Conservation (phyloP, 495 filamentous ascomycete genomes). For the Xeromyces bisporus region DNA sequence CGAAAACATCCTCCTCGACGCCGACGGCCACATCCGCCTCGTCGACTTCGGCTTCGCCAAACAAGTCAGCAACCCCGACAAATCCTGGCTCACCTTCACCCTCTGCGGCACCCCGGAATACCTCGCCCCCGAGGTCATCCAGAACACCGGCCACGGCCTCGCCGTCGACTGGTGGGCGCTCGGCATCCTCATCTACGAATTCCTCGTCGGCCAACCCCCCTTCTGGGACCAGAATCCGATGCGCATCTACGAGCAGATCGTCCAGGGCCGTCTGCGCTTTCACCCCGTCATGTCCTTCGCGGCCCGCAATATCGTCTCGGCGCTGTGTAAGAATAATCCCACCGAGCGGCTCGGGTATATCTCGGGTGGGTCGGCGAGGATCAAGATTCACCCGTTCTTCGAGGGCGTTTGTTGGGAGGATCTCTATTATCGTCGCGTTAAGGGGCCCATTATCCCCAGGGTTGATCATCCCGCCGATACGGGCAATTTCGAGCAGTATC, state of each 20-base stretch:
- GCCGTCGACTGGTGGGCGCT: conserved; percentile 99
- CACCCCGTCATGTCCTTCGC: conserved; percentile 43
- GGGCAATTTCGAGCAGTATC: conserved; percentile 83
- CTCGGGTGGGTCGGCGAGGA: conserved; percentile 58
- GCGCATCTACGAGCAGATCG: conserved; percentile 72
- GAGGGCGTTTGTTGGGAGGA: conserved; percentile 69
- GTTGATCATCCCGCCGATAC: conserved; percentile 68
- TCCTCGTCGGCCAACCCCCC: conserved; percentile 86
- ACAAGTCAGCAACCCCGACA: conserved; percentile 43
- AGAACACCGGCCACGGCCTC: conserved; percentile 83
- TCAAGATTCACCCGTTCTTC: conserved; percentile 86
- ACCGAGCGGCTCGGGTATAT: conserved; percentile 80
- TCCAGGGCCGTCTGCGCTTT: conserved; percentile 24
- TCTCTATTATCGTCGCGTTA: conserved; percentile 47
- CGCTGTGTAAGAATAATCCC: conserved; percentile 79
- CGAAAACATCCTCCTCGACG: conserved; percentile 87
- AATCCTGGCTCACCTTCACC: conserved; percentile 51
- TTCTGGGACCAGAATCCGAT: conserved; percentile 96
- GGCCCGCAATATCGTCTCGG: conserved; percentile 68
- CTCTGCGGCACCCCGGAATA: conserved; percentile 95
- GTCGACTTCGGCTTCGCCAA: conserved; percentile 99
- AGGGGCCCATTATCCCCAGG: conserved; percentile 76
- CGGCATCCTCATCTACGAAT: conserved; percentile 91
- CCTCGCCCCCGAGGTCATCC: conserved; percentile 89
- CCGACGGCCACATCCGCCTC: conserved; percentile 81